Conservation (phyloP, 306 rosid species). For the Ormosia emarginata region DNA sequence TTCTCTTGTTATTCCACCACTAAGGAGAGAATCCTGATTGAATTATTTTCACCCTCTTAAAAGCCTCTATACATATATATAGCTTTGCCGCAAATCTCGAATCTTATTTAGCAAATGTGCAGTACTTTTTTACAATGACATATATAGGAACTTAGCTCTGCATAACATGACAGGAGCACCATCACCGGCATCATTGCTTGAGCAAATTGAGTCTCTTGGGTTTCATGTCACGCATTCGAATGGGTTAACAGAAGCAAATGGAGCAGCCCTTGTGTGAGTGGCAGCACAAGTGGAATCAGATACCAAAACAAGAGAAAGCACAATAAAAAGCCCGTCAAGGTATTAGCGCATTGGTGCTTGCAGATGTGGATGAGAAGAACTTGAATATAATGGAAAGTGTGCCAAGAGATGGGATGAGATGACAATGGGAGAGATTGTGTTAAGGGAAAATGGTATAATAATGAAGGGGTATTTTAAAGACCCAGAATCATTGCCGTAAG, state of each 20-base stretch:
- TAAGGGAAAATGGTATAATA: conserved; percentile 61
- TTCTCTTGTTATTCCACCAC: too few species aligned
- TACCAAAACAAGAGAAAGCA: conserved; percentile 35
- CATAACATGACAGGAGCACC: conserved; percentile 42
- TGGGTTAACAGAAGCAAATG: conserved; percentile 69
- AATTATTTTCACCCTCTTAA: too few species aligned
- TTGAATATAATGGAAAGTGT: conserved; percentile 52
- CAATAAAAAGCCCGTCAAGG: conserved; percentile 65
- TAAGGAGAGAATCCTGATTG: too few species aligned
- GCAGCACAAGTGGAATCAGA: conserved; percentile 50
- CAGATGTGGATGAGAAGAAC: conserved; percentile 59
- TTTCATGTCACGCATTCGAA: conserved; percentile 66
- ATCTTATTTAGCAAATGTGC: too few species aligned
- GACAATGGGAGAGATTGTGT: conserved; percentile 57
- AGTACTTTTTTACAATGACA: too few species aligned
- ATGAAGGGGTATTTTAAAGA: conserved; percentile 73
- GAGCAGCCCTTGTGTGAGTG: conserved; percentile 69
- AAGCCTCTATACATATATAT: too few species aligned
- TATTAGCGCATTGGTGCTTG: conserved; percentile 37
- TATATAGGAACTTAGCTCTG: too few species aligned
- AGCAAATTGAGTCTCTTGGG: conserved; percentile 47
- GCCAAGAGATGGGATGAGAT: conserved; percentile 39
- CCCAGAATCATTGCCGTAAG: background rate
- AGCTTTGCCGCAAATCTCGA: too few species aligned
- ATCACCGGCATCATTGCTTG: conserved; percentile 48